Evolutionary conservation across 495 filamentous ascomycete genomes (phyloP).

Genomic region (Pyronema domesticum): DNA sequence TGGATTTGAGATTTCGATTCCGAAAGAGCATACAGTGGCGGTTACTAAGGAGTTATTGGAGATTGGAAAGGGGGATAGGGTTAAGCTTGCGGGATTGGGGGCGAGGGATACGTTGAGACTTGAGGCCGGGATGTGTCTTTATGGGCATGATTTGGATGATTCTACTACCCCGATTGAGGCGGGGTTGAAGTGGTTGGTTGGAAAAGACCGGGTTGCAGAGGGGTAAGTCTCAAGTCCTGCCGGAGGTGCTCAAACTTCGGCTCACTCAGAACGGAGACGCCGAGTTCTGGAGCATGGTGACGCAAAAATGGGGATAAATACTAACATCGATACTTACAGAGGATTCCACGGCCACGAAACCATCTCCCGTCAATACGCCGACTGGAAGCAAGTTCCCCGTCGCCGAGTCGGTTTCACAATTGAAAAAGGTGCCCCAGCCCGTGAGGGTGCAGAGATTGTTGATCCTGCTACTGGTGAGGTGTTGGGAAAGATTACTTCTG

Average conservation of each 20-base stretch:
- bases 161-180: conserved; percentile 74
- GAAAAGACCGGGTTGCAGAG: conserved; percentile 45
- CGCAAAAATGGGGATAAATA: no score
- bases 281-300: no score
- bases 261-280: no score
- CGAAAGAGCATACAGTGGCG: conserved; percentile 35
- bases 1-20: conserved; percentile 88
- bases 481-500: conserved; percentile 65
- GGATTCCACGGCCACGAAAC: conserved; percentile 55
- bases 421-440: conserved; percentile 65
- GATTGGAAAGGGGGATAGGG: conserved; percentile 36
- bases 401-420: conserved; percentile 68
- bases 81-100: conserved; percentile 71
- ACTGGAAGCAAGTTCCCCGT: conserved; percentile 38
- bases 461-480: conserved; percentile 36
- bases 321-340: neutral
- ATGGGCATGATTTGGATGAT: conserved; percentile 92
- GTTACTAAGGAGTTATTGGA: conserved; percentile 39
- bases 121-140: conserved; percentile 94
- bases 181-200: conserved; percentile 68
- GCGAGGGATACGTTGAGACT: conserved; percentile 82
- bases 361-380: conserved; percentile 29
- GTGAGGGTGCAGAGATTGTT: conserved; percentile 73
- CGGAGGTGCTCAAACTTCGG: no score
- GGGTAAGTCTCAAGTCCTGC: conserved; percentile 33